Conservation (phyloP, 176 grass and related monocot genomes). For the Phoenix roebelenii region DNA sequence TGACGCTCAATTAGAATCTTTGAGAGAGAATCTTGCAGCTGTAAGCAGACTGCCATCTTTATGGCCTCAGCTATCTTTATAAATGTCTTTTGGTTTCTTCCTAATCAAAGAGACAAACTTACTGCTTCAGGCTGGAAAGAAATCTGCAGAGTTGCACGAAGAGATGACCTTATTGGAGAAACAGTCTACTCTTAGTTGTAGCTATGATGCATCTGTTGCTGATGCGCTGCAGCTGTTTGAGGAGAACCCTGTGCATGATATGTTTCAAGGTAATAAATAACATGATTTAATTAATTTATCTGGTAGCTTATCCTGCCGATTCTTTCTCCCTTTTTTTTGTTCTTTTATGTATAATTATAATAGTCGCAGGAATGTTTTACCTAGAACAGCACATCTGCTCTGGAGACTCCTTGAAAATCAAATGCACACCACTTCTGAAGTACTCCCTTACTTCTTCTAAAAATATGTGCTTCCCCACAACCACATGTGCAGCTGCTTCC, state of each 20-base stretch:
- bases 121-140: constrained; percentile 33
- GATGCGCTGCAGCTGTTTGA: constrained; percentile 37
- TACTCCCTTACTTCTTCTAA: too few relatives aligned
- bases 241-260: constrained; percentile 24
- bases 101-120: constrained; percentile 1
- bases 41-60: constrained; percentile 16
- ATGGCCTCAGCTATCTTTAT: not conserved
- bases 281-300: too few relatives aligned
- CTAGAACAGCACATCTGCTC: too few relatives aligned
- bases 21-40: constrained; percentile 34
- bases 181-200: constrained; percentile 17
- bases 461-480: too few relatives aligned
- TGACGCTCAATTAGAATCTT: constrained; percentile 26
- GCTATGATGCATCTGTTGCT: constrained; percentile 28
- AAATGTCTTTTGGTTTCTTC: constrained; percentile 4
- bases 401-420: too few relatives aligned
- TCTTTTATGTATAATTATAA: too few relatives aligned
- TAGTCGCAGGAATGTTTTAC: too few relatives aligned
- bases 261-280: constrained; percentile 31
- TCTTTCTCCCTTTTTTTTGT: too few relatives aligned
- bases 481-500: too few relatives aligned
- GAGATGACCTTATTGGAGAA: constrained; percentile 37
- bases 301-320: too few relatives aligned
- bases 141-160: constrained; percentile 39
- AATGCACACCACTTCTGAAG: too few relatives aligned